Conservation (phyloP, 495 filamentous ascomycete genomes). For the Aspergillus nanangensis region DNA sequence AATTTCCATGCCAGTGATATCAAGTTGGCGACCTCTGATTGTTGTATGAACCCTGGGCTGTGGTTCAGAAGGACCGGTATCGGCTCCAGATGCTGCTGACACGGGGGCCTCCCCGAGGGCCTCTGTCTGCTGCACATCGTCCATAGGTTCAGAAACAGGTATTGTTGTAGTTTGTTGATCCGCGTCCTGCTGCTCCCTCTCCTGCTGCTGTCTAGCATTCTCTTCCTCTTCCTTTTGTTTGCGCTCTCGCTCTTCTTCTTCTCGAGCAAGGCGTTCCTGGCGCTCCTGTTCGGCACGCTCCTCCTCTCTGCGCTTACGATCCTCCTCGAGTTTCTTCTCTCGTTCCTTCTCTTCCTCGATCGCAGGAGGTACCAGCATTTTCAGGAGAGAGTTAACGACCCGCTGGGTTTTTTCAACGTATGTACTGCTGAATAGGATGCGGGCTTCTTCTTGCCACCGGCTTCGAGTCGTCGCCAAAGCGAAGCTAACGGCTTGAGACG, state of each 20-base stretch:
- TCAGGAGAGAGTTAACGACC: slow-evolving; percentile 68
- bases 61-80: slow-evolving; percentile 47
- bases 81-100: slow-evolving; percentile 26
- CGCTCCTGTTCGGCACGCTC: slow-evolving; percentile 45
- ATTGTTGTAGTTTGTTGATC: slow-evolving; percentile 45
- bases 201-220: slow-evolving; percentile 37
- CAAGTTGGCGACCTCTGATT: slow-evolving; percentile 77
- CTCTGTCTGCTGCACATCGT: slow-evolving; percentile 69
- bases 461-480: slow-evolving; percentile 59
- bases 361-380: slow-evolving; percentile 75
- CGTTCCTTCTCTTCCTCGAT: slow-evolving; percentile 68
- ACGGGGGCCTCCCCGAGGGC: slow-evolving; percentile 25
- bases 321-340: slow-evolving; percentile 47
- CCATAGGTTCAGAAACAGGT: slow-evolving; percentile 62
- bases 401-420: slow-evolving; percentile 68
- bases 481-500: slow-evolving; percentile 66
- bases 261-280: slow-evolving; percentile 48
- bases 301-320: slow-evolving; percentile 43
- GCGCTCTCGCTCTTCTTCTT: slow-evolving; percentile 54
- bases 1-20: slow-evolving; percentile 92
- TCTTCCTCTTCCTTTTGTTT: slow-evolving; percentile 67
- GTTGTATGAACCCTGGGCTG: slow-evolving; percentile 64
- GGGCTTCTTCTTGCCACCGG: slow-evolving; percentile 89
- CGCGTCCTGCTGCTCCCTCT: slow-evolving; percentile 41
- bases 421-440: slow-evolving; percentile 69